Evolutionary conservation across 768 basidiomycete genomes (phyloP), one percentile per base, ranked within the genome.

Genomic region (Podaxis mareebaensis): DNA sequence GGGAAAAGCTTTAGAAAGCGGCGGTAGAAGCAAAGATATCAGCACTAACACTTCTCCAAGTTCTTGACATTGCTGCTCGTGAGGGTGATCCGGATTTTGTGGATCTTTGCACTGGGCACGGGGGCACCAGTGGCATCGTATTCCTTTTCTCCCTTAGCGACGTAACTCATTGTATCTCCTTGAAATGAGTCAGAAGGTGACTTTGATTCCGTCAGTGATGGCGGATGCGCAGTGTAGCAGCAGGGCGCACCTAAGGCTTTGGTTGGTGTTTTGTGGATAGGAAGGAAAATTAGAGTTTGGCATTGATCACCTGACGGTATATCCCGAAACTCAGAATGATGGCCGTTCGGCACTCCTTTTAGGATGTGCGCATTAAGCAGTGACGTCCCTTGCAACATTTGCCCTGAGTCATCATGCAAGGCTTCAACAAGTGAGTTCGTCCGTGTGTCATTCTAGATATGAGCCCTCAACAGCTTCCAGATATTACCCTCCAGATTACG

Each of bases 41-140:
- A 40, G 6, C 15, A 54, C 74, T 48, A 49, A 98, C 96, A 98
- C 82, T 98, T 99, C 83, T 99, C 97, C 73, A 99, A 82, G 85
- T 95, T 96, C 84, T 86, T 90, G 81, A 99, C 93, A 77, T 98
- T 98, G 82, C 92, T 91, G 81, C 92, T 94, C 68, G 97, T 99
- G 77, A 99, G 84, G 68, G 97, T 99, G 83, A 99, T 99, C 67
- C 97, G 84, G 78, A 99, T 99, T 87, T 98, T 98, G 88, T 99
- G 96, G 77, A 94, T 87, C 80, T 98, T 96, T 75, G 93, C 91
- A 68, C 86, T 81, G 73, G 92, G 90, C 66, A 95, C 87, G 59
- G 85, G 85, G 67, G 91, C 90, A 72, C 93, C 93, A 53, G 92
- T 90, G 65, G 93, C 95, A 70, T 98, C 97, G 84, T 95, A 95